A percentile compares a stretch with the other conserved stretches of the same genome.
Evolutionary conservation across 257 asterid species (phyloP).

Genomic region (Fraxinus anomala): DNA sequence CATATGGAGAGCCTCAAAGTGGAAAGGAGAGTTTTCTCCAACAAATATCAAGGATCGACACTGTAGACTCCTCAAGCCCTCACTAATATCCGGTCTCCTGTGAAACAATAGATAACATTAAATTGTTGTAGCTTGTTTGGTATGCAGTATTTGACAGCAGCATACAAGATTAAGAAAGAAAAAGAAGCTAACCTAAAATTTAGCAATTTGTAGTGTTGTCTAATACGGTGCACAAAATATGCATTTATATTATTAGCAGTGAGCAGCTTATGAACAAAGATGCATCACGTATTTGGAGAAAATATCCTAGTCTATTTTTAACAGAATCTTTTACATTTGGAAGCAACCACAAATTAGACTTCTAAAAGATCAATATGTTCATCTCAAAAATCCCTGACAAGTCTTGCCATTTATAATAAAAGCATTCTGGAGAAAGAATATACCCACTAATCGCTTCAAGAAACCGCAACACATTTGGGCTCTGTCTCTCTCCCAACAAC

Average conservation of each 20-base stretch:
- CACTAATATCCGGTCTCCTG: constrained; percentile 72
- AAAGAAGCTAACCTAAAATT: background rate
- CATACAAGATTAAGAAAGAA: background rate
- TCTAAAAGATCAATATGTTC: background rate
- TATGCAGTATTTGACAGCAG: background rate
- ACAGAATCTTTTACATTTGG: background rate
- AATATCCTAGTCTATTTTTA: background rate
- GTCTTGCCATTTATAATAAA: background rate
- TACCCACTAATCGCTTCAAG: constrained; percentile 75
- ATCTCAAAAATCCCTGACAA: background rate
- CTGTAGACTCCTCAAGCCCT: constrained; percentile 51
- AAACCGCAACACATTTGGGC: constrained; percentile 66
- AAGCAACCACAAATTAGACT: background rate
- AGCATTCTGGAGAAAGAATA: constrained; percentile 12
- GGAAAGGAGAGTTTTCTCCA: constrained; percentile 74
- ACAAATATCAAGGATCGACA: constrained; percentile 69
- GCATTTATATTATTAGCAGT: background rate
- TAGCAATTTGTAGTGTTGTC: background rate
- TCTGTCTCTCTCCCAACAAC: constrained; percentile 70
- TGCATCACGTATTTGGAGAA: background rate
- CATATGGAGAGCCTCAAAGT: constrained; percentile 72
- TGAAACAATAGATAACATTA: constrained; percentile 14
- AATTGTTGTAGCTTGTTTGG: background rate
- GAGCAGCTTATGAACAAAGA: background rate
- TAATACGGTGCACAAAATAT: background rate